Percentiles rank a stretch among this genome's conserved stretches.
These are phyloP conservation scores for Nymphaea thermarum DNA, from an alignment of 164 flowering plant species.

Conservation along the genomic window DNA sequence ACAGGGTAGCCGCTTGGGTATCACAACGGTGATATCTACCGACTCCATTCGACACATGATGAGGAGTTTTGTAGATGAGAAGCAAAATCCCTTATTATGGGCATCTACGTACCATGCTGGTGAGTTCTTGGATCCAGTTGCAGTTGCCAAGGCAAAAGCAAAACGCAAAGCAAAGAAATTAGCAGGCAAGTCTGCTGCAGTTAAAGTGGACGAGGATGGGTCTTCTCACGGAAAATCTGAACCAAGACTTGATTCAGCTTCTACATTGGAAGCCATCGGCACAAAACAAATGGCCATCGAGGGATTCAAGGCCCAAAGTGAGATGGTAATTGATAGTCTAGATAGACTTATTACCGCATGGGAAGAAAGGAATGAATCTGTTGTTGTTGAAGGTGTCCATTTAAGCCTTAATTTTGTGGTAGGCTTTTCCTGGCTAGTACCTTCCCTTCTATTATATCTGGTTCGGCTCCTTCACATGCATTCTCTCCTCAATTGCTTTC, in stretches of 20 bases:
- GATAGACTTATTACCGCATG: constrained; percentile 83
- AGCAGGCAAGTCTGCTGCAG: constrained; percentile 27
- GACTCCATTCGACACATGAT: constrained; percentile 94
- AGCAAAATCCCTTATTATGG: constrained; percentile 81
- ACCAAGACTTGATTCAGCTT: constrained; percentile 14
- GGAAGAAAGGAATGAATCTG: constrained; percentile 91
- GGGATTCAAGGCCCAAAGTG: constrained; percentile 91
- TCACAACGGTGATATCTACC: constrained; percentile 80
- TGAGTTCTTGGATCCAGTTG: constrained; percentile 65
- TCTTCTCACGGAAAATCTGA: constrained; percentile 26
- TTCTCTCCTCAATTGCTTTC: neutral
- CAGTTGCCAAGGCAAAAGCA: constrained; percentile 81
- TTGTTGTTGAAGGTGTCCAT: constrained; percentile 90
- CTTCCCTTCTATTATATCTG: neutral
- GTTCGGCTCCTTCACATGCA: neutral
- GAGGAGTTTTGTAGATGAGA: constrained; percentile 86
- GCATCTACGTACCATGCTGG: constrained; percentile 95
- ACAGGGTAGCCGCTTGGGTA: constrained; percentile 82
- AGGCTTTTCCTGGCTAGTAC: constrained; percentile 6
- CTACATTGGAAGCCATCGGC: constrained; percentile 36
- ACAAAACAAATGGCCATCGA: constrained; percentile 78
- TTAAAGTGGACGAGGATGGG: constrained; percentile 30
- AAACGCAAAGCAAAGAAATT: constrained; percentile 61
- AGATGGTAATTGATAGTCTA: constrained; percentile 94
- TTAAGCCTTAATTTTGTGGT: constrained; percentile 92